A percentile compares a stretch with the other conserved stretches of the same genome.
Evolutionary conservation across 257 asterid species (phyloP).

Genomic region (Fraxinus anomala): DNA sequence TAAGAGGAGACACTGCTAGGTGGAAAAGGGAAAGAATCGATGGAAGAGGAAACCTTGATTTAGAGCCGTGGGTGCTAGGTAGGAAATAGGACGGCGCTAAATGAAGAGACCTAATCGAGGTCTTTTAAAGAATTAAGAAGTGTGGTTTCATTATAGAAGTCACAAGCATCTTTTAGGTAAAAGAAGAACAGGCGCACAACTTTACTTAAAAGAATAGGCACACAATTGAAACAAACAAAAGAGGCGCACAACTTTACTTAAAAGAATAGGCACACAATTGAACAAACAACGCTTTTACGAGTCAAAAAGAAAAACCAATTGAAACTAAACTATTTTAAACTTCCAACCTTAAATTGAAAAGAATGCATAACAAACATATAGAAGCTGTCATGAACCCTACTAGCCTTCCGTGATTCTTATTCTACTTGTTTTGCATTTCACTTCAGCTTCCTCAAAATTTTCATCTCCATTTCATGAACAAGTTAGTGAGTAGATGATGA

Average conservation of each 20-base stretch:
- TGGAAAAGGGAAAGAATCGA: background rate
- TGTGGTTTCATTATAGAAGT: background rate
- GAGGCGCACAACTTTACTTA: background rate
- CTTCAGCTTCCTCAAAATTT: background rate
- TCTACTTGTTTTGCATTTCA: background rate
- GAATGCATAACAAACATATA: background rate
- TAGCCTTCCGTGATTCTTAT: background rate
- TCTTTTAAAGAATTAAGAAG: background rate
- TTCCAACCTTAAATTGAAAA: background rate
- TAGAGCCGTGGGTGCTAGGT: background rate
- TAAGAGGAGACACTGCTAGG: background rate
- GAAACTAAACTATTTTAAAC: background rate
- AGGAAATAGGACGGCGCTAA: background rate
- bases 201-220: background rate
- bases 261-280: background rate
- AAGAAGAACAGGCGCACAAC: background rate
- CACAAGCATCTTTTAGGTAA: background rate
- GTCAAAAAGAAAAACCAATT: background rate
- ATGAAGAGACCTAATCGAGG: background rate
- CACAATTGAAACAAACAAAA: too few relatives aligned
- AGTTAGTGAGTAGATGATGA: background rate
- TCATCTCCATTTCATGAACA: background rate
- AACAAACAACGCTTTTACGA: background rate
- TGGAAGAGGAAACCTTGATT: background rate
- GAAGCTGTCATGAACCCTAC: background rate